Conservation (phyloP, 441 rosid genomes). For the Euphorbia schlechtendalii region DNA sequence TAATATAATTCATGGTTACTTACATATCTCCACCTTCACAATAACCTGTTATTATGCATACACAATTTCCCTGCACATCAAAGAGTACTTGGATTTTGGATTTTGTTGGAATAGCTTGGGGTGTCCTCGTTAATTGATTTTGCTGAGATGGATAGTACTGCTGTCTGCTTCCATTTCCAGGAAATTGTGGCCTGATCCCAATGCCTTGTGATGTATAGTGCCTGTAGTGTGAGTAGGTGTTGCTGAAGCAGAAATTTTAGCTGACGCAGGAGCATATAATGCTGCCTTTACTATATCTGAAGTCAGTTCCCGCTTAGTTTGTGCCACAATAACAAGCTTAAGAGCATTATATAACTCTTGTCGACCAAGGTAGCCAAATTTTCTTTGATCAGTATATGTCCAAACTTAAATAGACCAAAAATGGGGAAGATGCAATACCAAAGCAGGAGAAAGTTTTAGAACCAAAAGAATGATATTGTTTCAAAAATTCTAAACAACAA, state of each 20-base stretch:
- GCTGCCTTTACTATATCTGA: constrained; percentile 93
- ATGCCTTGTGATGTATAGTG: constrained; percentile 39
- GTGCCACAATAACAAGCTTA: constrained; percentile 94
- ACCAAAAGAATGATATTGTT: constrained; percentile 7
- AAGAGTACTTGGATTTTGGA: no score
- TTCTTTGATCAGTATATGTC: constrained; percentile 78
- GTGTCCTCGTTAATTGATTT: constrained; percentile 40
- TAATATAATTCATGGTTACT: no score
- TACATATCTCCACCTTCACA: constrained; percentile 95
- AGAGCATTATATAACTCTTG: constrained; percentile 90
- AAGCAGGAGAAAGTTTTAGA: constrained; percentile 5
- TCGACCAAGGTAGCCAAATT: constrained; percentile 79
- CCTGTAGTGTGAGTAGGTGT: constrained; percentile 41
- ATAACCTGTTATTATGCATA: no score
- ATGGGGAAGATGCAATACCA: not conserved
- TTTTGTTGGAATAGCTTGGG: constrained; percentile 32
- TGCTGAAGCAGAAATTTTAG: constrained; percentile 72
- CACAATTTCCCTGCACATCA: no score
- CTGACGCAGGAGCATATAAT: constrained; percentile 77
- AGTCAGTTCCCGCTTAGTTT: constrained; percentile 80
- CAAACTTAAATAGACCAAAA: constrained; percentile 66
- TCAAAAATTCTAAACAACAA: no score
- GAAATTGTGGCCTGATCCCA: constrained; percentile 48
- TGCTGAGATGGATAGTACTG: constrained; percentile 49
- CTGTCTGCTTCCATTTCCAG: constrained; percentile 54